Evolutionary conservation across 371 early-diverging fungal genomes (phyloP).

Genomic region (Actinomortierella wolfii): DNA sequence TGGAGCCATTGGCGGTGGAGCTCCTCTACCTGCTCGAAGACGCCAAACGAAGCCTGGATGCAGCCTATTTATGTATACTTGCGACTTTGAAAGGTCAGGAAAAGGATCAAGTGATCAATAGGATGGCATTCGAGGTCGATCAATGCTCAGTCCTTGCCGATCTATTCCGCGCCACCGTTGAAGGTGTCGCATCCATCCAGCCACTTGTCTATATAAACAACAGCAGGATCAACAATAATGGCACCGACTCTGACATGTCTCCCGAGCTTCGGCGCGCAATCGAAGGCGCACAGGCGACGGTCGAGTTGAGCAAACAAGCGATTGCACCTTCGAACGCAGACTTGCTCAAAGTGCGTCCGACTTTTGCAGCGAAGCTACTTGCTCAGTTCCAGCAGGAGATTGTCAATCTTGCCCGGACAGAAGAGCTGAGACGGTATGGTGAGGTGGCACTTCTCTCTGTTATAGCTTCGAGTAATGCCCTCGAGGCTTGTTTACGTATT

Average conservation of each 20-base stretch:
- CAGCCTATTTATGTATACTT: too few species aligned
- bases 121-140: not conserved
- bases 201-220: too few species aligned
- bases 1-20: too few species aligned
- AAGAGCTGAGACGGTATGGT: not conserved
- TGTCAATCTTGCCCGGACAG: not conserved
- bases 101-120: too few species aligned
- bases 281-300: not conserved
- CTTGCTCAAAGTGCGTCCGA: not conserved
- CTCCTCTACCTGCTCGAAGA: too few species aligned
- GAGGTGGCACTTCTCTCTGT: not conserved
- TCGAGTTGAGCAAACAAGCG: not conserved
- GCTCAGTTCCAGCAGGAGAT: not conserved
- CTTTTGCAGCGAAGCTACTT: not conserved
- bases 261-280: not conserved
- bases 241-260: not conserved
- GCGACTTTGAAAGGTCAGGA: too few species aligned
- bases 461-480: slow-evolving; percentile 1
- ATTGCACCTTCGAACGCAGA: not conserved
- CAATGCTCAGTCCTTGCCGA: not conserved
- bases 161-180: not conserved
- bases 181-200: not conserved
- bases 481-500: not conserved
- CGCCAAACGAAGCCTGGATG: too few species aligned
- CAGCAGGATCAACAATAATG: too few species aligned